phyloP scores from a whole-genome alignment of 2,329 filamentous ascomycete genomes.

The Thielaviopsis punctulata region DNA sequence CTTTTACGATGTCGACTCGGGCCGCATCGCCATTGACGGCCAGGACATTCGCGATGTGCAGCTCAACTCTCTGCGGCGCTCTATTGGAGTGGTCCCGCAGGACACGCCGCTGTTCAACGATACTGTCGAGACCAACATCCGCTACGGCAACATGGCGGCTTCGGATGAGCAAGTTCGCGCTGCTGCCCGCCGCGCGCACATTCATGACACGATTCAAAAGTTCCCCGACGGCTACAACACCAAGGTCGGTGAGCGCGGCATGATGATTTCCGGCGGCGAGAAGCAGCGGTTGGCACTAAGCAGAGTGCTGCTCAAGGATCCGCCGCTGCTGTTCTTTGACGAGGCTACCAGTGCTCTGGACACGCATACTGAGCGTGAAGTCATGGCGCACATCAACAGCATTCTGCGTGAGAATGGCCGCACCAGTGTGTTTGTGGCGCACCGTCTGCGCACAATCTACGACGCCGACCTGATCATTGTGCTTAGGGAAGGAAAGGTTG shows the following conservation, averaged over 20 bases:
- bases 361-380: constrained; percentile 79
- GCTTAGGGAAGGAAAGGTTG: constrained; percentile 66
- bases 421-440: constrained; percentile 90
- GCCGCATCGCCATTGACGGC: constrained; percentile 77
- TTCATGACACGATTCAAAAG: constrained; percentile 64
- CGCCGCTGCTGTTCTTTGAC: constrained; percentile 82
- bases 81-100: constrained; percentile 91
- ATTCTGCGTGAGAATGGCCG: constrained; percentile 75
- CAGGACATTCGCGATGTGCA: constrained; percentile 78
- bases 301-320: constrained; percentile 71
- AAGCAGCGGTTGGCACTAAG: constrained; percentile 82
- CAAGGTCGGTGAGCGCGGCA: constrained; percentile 78
- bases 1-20: constrained; percentile 76
- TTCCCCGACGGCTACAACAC: constrained; percentile 82
- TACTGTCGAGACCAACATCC: constrained; percentile 88
- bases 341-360: constrained; percentile 87
- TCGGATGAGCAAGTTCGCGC: constrained; percentile 53
- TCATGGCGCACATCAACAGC: constrained; percentile 83
- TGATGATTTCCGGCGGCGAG: constrained; percentile 94
- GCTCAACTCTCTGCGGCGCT: constrained; percentile 63
- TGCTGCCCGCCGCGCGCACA: constrained; percentile 65
- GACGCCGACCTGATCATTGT: constrained; percentile 91
- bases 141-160: constrained; percentile 71
- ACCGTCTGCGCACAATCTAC: constrained; percentile 80
- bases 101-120: constrained; percentile 97